phyloP scores from a whole-genome alignment of 106 monocot genomes.

The Triglochin maritima region DNA sequence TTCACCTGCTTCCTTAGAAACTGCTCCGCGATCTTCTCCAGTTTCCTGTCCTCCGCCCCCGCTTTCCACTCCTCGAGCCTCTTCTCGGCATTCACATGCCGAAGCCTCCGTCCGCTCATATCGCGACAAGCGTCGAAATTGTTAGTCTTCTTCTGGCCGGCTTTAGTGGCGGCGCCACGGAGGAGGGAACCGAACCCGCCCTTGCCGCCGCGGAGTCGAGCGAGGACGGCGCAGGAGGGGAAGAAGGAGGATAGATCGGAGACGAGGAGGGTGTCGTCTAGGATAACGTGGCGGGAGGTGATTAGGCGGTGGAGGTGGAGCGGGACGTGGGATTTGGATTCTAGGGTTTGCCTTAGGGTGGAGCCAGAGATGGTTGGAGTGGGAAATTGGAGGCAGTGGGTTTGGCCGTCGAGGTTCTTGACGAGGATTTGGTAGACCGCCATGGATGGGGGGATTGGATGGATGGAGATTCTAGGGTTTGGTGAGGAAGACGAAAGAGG shows the following conservation, averaged over 20 bases:
- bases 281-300: slow-evolving; percentile 38
- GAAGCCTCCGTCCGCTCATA: slow-evolving; percentile 83
- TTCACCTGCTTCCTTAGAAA: slow-evolving; percentile 89
- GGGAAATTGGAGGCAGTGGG: slow-evolving; percentile 54
- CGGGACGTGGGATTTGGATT: slow-evolving; percentile 31
- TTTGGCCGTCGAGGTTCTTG: slow-evolving; percentile 59
- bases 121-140: slow-evolving; percentile 99
- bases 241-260: slow-evolving; percentile 31
- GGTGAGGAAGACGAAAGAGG: not conserved
- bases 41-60: slow-evolving; percentile 54
- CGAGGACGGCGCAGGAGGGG: slow-evolving; percentile 60
- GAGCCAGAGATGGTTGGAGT: slow-evolving; percentile 45
- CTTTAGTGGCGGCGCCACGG: slow-evolving; percentile 89
- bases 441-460: slow-evolving; percentile 26
- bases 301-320: slow-evolving; percentile 39
- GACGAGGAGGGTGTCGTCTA: slow-evolving; percentile 33
- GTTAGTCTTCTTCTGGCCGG: slow-evolving; percentile 99
- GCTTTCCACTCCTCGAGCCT: slow-evolving; percentile 91
- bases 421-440: slow-evolving; percentile 73
- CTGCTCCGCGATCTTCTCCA: slow-evolving; percentile 83
- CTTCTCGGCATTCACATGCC: slow-evolving; percentile 96
- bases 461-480: not conserved
- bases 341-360: slow-evolving; percentile 30
- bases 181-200: slow-evolving; percentile 96
- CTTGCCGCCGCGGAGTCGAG: slow-evolving; percentile 85